These are phyloP conservation scores for Zoysia pacifica DNA, from an alignment of 176 grass and related monocot genomes.

Conservation along the genomic window DNA sequence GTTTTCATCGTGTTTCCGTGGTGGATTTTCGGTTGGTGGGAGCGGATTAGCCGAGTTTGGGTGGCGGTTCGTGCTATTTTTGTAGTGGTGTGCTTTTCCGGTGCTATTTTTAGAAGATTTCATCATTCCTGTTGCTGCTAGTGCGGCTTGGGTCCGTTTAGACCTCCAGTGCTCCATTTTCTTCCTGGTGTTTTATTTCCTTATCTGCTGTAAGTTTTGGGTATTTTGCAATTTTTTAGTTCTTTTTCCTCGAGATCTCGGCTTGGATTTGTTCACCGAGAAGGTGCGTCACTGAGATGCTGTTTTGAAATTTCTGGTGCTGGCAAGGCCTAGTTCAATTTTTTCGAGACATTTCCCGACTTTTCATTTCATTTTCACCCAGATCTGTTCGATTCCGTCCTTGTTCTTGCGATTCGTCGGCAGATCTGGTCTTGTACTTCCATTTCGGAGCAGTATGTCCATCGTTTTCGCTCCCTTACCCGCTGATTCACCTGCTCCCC, in stretches of 20 bases:
- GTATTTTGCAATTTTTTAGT: not conserved
- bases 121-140: not conserved
- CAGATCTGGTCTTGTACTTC: constrained; percentile 25
- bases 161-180: not conserved
- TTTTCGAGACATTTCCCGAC: not conserved
- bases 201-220: not conserved
- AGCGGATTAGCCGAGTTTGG: constrained; percentile 2
- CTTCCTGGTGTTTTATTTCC: not conserved
- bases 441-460: not conserved
- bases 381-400: constrained; percentile 11
- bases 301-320: not conserved
- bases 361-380: not conserved
- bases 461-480: constrained; percentile 35
- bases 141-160: not conserved
- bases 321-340: not conserved
- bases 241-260: not conserved
- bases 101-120: not conserved
- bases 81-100: no score
- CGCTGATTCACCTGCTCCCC: not conserved
- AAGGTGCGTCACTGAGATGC: not conserved
- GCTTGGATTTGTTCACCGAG: not conserved
- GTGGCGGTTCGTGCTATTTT: not conserved
- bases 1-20: not conserved
- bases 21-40: not conserved
- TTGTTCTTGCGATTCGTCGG: not conserved